phyloP scores from a whole-genome alignment of 495 filamentous ascomycete species.

The Aspergillus incahuasiensis region DNA sequence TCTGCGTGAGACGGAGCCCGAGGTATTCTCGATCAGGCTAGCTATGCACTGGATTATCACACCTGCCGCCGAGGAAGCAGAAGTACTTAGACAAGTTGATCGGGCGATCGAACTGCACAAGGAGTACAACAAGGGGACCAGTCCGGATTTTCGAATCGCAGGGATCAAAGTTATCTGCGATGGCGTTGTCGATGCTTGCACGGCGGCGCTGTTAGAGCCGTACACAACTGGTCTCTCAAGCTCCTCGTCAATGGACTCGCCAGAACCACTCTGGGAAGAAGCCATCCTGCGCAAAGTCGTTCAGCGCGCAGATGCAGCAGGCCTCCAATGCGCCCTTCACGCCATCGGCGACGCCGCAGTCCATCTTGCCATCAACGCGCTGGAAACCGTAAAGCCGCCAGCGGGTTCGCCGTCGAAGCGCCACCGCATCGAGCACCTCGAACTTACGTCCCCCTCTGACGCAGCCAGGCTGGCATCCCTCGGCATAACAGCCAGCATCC shows the following conservation, averaged over 20 bases:
- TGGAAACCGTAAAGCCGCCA: conserved; percentile 28
- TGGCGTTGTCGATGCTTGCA: conserved; percentile 64
- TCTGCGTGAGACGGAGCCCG: conserved; percentile 26
- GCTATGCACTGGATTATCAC: conserved; percentile 58
- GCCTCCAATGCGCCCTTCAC: conserved; percentile 58
- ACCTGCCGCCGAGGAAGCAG: conserved; percentile 36
- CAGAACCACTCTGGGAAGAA: conserved; percentile 45
- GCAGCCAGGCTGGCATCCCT: conserved; percentile 47
- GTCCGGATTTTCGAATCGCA: conserved; percentile 52
- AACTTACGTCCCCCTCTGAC: conserved; percentile 50
- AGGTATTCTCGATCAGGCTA: conserved; percentile 42
- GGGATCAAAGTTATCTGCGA: conserved; percentile 70
- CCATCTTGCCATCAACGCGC: conserved; percentile 46
- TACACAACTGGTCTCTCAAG: conserved; percentile 30
- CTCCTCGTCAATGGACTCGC: conserved; percentile 4
- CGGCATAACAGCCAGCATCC: conserved; percentile 59
- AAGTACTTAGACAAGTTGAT: conserved; percentile 51
- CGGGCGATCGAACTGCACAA: conserved; percentile 51
- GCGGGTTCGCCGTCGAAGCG: conserved; percentile 22
- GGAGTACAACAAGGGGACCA: conserved; percentile 41
- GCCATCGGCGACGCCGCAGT: conserved; percentile 61
- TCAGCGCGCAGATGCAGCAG: conserved; percentile 42
- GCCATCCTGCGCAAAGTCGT: conserved; percentile 48
- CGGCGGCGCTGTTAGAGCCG: conserved; percentile 56
- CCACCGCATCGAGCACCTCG: conserved; percentile 60